These are phyloP conservation scores for Podaxis mareebaensis DNA, from an alignment of 768 basidiomycete genomes.

Conservation along the genomic window DNA sequence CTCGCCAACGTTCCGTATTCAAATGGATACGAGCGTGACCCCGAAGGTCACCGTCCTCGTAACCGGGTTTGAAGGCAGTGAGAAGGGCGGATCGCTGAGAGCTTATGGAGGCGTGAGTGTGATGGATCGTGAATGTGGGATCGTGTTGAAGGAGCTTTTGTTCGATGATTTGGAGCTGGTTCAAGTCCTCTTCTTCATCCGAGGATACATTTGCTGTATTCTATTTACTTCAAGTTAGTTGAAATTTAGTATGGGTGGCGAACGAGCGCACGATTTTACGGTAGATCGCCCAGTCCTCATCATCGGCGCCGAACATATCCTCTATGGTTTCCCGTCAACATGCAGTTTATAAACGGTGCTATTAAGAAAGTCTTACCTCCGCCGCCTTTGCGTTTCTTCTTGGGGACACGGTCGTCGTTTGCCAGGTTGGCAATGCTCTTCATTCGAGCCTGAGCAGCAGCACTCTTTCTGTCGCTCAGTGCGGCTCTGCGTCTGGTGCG, in stretches of 20 bases:
- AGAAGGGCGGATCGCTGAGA: constrained; percentile 83
- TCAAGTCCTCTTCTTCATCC: constrained; percentile 88
- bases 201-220: constrained; percentile 74
- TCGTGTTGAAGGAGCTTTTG: constrained; percentile 80
- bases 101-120: constrained; percentile 80
- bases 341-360: too few relatives aligned
- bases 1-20: constrained; percentile 87
- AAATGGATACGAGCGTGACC: constrained; percentile 82
- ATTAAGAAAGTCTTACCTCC: constrained; percentile 28
- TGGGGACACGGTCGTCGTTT: constrained; percentile 78
- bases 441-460: constrained; percentile 91
- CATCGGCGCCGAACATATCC: constrained; percentile 91
- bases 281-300: constrained; percentile 97
- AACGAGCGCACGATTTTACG: constrained; percentile 78
- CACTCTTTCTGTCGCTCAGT: constrained; percentile 88
- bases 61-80: constrained; percentile 80
- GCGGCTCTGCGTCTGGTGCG: constrained; percentile 78
- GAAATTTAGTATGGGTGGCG: not conserved
- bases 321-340: constrained; percentile 36
- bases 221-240: constrained; percentile 32
- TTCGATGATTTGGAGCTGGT: constrained; percentile 73
- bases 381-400: constrained; percentile 82
- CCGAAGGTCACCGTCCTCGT: constrained; percentile 65
- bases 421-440: constrained; percentile 93
- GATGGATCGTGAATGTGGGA: constrained; percentile 75